Conservation (phyloP, 495 filamentous ascomycete species). For the Bacidia gigantensis region DNA sequence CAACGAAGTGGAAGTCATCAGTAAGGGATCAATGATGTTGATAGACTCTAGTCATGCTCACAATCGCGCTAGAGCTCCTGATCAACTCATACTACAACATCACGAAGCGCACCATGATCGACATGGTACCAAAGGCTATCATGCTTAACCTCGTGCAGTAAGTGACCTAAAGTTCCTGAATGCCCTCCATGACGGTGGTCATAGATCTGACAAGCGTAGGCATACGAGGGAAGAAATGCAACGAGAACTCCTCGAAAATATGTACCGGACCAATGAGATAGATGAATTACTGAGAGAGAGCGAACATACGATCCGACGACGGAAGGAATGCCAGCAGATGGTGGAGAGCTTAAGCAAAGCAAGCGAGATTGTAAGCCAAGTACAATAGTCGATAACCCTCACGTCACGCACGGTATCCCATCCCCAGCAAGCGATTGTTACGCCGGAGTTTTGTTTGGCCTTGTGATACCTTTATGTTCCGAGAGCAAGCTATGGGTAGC, state of each 20-base stretch:
- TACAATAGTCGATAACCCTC: conserved; percentile 47
- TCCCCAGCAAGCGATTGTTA: background rate
- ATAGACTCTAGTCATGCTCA: conserved; percentile 6
- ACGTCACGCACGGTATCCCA: background rate
- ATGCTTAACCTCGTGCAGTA: conserved; percentile 96
- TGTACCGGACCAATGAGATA: conserved; percentile 81
- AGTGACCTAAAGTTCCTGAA: conserved; percentile 22
- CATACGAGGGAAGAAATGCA: conserved; percentile 98
- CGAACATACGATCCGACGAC: conserved; percentile 85
- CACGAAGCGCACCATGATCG: conserved; percentile 94
- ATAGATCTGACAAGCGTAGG: conserved; percentile 31
- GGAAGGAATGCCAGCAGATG: conserved; percentile 99
- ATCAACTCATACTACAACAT: conserved; percentile 98
- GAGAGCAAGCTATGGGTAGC: background rate
- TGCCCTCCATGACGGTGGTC: too few species aligned
- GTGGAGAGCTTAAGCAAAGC: conserved; percentile 81
- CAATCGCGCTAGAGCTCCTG: conserved; percentile 63
- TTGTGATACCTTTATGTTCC: background rate
- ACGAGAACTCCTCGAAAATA: conserved; percentile 89
- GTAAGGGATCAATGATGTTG: conserved; percentile 38
- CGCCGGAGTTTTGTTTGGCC: background rate
- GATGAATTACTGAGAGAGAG: conserved; percentile 95
- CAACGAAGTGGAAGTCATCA: conserved; percentile 96
- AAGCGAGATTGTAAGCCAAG: conserved; percentile 92
- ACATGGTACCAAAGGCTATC: conserved; percentile 99